These are phyloP conservation scores for Populus trichocarpa DNA, from an alignment of 441 rosid genomes.

Conservation along the genomic window DNA sequence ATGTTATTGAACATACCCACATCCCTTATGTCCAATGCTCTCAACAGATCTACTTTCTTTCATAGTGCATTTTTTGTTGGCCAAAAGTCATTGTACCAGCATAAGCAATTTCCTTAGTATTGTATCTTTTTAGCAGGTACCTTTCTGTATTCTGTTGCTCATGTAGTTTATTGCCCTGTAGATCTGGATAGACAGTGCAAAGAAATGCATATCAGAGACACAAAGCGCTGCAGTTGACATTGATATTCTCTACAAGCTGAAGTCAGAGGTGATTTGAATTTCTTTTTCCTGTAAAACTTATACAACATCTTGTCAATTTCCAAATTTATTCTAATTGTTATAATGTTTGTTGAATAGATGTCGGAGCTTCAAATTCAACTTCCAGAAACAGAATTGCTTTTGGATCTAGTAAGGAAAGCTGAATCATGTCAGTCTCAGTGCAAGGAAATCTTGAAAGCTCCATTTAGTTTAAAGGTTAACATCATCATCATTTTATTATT, in stretches of 20 bases:
- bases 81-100: neutral
- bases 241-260: constrained; percentile 63
- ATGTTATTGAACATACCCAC: neutral
- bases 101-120: neutral
- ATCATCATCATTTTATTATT: constrained; percentile 9
- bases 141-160: constrained; percentile 15
- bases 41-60: neutral
- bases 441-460: constrained; percentile 46
- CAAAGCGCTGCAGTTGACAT: constrained; percentile 45
- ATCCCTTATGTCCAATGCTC: neutral
- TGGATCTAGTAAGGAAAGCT: constrained; percentile 49
- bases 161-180: constrained; percentile 30
- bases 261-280: constrained; percentile 59
- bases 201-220: constrained; percentile 40
- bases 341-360: constrained; percentile 40
- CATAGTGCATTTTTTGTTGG: neutral
- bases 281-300: constrained; percentile 14
- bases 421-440: constrained; percentile 63
- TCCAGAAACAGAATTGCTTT: constrained; percentile 57
- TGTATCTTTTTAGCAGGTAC: constrained; percentile 1
- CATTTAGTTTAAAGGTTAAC: constrained; percentile 54
- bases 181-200: constrained; percentile 61
- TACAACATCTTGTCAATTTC: constrained; percentile 11
- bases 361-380: constrained; percentile 67
- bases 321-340: constrained; percentile 17